Evolutionary conservation across 345 rosid species (phyloP), one percentile per base, ranked within the genome.

Genomic region (Gossypium thurberi): DNA sequence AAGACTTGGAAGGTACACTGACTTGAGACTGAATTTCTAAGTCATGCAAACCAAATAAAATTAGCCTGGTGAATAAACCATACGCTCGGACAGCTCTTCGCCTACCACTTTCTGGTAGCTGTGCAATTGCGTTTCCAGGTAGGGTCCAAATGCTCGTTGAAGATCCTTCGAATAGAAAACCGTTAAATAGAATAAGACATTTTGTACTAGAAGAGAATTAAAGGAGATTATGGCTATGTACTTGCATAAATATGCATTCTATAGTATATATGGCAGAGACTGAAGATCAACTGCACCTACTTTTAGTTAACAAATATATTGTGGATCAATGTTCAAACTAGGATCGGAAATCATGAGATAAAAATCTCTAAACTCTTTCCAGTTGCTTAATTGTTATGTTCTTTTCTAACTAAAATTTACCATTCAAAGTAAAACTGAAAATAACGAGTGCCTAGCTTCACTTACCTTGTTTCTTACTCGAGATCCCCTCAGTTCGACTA

Each of bases 81-180:
- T 89, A 70, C 85, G 86, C 85, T 87, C 85, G 0, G 97, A 84
- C 76, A 92, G 81, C 82, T 89, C 85, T 18, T 56, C 73, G 0
- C 98, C 98, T 4, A 95, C 96, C 20, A 78, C 87, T 68, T 76
- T 88, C 76, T 75, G 72, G 79, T 90, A 92, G 74, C 82, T 83
- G 21, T 21, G 82, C 85, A 91, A 76, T 77, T 81, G 88, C n/a
- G 86, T 68, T 77, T 88, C 93, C 75, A 92, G 58, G 81, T 80
- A 79, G 42, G 81, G 73, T 52, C 48, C 84, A 28, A 88, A 42
- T 63, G 79, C 84, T 67, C 62, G 53, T 75, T 79, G 81, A 12
- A 88, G n/a, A 76, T 85, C 90, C 96, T 90, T 72, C 75, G 71
- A 33, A 79, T 15, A 75, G 69, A 74, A 61, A 61, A n/a, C 7